Conservation (phyloP, 495 filamentous ascomycete species). For the Penicillium silybi region DNA sequence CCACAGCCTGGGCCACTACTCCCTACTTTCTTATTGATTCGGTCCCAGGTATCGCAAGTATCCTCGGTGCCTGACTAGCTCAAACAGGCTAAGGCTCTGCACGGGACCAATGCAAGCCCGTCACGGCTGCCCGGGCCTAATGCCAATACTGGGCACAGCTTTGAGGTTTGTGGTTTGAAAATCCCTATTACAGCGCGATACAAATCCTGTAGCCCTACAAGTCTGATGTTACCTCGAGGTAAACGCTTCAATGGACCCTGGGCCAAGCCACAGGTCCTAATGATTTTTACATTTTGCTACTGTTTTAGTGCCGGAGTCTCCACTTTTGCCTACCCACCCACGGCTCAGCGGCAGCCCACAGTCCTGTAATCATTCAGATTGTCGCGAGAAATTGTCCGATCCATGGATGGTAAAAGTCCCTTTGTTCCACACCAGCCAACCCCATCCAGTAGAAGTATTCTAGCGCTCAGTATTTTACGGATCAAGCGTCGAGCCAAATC, state of each 20-base stretch:
- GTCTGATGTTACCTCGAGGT: too few relatives aligned
- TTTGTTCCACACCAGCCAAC: neutral
- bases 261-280: neutral
- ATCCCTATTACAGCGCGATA: neutral
- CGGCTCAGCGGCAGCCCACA: too few relatives aligned
- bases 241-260: too few relatives aligned
- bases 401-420: neutral
- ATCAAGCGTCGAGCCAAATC: neutral
- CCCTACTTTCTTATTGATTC: neutral
- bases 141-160: neutral
- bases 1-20: neutral
- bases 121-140: neutral
- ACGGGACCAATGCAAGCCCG: slow-evolving; percentile 4
- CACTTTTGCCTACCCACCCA: neutral
- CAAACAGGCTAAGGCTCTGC: neutral
- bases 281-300: neutral
- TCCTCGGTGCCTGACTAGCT: neutral
- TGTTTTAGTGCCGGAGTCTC: neutral
- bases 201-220: neutral
- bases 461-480: neutral
- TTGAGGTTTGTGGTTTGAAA: neutral
- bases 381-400: neutral
- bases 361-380: too few relatives aligned
- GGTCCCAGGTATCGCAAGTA: neutral
- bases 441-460: neutral